phyloP scores from a whole-genome alignment of 352 stramenopile species.

The Pythium sp. region DNA sequence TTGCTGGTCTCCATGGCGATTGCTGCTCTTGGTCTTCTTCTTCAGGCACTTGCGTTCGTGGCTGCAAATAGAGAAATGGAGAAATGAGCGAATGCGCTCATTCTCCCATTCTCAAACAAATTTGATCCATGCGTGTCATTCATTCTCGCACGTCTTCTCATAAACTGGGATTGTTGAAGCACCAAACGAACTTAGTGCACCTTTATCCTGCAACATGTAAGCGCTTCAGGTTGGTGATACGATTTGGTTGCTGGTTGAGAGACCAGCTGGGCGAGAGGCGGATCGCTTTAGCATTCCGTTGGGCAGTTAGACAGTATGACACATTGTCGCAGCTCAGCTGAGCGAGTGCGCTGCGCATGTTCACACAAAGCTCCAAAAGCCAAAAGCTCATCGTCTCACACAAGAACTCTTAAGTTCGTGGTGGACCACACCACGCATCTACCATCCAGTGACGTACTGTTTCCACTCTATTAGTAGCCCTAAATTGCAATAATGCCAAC shows the following conservation, averaged over 20 bases:
- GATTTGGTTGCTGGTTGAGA: not conserved
- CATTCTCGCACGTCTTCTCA: not conserved
- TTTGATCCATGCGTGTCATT: not conserved
- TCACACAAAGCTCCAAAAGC: no score
- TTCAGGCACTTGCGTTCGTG: not conserved
- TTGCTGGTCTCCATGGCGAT: not conserved
- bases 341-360: no score
- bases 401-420: no score
- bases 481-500: no score
- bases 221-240: not conserved
- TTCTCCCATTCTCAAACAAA: not conserved
- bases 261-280: not conserved
- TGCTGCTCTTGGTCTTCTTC: not conserved
- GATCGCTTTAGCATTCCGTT: not conserved
- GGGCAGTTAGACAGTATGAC: not conserved
- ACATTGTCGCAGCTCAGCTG: not conserved
- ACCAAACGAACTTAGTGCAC: not conserved
- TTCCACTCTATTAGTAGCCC: no score
- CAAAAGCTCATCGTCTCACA: no score
- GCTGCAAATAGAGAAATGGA: slow-evolving; percentile 4
- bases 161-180: slow-evolving; percentile 3
- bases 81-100: not conserved
- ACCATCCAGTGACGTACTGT: no score
- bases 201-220: not conserved
- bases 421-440: no score